Evolutionary conservation across 192 early-diverging fungal species (phyloP), one percentile per base, ranked within the genome.

Genomic region (Coemansia sp.): DNA sequence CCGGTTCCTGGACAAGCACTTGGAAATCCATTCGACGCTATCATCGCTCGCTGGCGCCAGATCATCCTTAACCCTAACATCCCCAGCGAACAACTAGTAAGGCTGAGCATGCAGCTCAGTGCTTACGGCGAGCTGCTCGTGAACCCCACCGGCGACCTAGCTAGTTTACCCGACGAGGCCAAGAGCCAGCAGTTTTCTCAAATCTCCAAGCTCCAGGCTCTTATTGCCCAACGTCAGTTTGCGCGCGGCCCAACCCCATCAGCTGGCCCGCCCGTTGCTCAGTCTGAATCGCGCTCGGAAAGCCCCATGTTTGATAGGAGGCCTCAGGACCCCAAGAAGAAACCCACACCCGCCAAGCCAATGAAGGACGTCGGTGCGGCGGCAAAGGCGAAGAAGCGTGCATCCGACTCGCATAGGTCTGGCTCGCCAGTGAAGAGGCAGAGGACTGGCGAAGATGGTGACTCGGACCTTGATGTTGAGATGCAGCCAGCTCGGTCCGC

Each of bases 71-170:
- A 65, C 36, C 79, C 79, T 25, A 55, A 23, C 18, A 76, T 82
- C 2, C 61, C 73, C 0, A 37, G 56, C 23, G 73, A 82, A 45
- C 79, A 72, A 43, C 67, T 82, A 26, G 70, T 68, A 11, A 59
- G 36, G 39, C 68, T 82, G 25, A 82, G 74, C 58, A 76, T 76
- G 70, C 79, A 82, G 70, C 74, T 82, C 25, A 82, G 67, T 23
- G 62, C 70, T 8, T 82, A 69, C 28, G 68, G 73, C 34, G 67
- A 73, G 5, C 36, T 41, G 20, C 64, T 82, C 3, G 63, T 43
- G 10, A 64, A 53, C 33, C 38, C 66, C 2, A 61, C 21, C 4
- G 69, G 69, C 0, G 53, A 56, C 6, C 69, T 68, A 62, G 59
- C 66, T 12, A 41, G 26, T 9, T 67, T 76, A 9, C 21, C 69